Evolutionary conservation across 2,329 filamentous ascomycete genomes (phyloP).

Genomic region (Sporothrix luriei): DNA sequence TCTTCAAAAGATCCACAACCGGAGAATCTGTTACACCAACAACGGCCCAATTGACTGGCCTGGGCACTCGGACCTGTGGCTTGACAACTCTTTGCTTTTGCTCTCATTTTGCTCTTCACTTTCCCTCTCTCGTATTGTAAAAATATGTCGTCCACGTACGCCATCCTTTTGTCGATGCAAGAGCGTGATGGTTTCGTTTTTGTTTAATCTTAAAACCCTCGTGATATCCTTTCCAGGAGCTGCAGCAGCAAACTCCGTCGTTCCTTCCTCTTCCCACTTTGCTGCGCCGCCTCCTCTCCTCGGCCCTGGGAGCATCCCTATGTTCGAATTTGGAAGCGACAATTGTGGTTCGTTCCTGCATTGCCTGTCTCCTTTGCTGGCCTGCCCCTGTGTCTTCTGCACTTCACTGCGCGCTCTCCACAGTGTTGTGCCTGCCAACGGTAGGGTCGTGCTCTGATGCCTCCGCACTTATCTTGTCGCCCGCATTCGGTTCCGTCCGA

Average conservation of each 20-base stretch:
- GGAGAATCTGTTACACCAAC: slow-evolving; percentile 19
- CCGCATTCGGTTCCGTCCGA: slow-evolving; percentile 18
- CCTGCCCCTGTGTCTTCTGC: background rate
- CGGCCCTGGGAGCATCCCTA: background rate
- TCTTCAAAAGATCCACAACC: background rate
- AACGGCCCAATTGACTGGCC: slow-evolving; percentile 13
- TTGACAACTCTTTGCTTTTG: background rate
- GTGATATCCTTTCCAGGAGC: background rate
- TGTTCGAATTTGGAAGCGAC: background rate
- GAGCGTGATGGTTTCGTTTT: too few relatives aligned
- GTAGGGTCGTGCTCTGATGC: slow-evolving; percentile 13
- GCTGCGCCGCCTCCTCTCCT: slow-evolving; percentile 12
- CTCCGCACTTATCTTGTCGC: slow-evolving; percentile 19
- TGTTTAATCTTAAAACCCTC: too few relatives aligned
- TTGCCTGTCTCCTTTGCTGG: background rate
- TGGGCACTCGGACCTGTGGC: background rate
- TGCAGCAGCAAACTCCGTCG: background rate
- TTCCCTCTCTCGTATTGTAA: background rate
- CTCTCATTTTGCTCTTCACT: background rate
- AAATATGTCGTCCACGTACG: background rate
- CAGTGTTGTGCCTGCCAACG: slow-evolving; percentile 27
- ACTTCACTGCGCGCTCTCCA: background rate
- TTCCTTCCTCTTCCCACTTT: slow-evolving; percentile 2
- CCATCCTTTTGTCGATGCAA: background rate
- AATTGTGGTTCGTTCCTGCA: slow-evolving; percentile 18